A percentile compares a stretch with the other conserved stretches of the same genome.
Conservation (phyloP, 805 yeast species). For the Kuraishia floccosa region DNA sequence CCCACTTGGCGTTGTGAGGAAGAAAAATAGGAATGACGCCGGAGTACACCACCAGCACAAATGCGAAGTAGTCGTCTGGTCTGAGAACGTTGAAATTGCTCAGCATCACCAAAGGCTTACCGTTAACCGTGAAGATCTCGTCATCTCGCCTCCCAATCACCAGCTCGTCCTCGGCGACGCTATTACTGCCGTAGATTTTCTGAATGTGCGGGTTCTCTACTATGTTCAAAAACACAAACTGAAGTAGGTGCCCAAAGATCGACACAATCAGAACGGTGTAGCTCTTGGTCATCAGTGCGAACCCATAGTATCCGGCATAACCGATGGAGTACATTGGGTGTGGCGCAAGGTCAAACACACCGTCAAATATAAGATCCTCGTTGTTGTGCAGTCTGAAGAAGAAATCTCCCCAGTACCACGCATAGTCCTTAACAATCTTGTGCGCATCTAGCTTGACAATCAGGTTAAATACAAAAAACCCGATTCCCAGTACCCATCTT, state of each 20-base stretch:
- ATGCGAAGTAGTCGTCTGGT: constrained; percentile 46
- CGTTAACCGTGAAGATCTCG: constrained; percentile 7
- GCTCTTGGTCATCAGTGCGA: constrained; percentile 66
- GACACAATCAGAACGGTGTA: constrained; percentile 62
- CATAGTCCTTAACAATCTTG: constrained; percentile 78
- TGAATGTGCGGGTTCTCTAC: constrained; percentile 86
- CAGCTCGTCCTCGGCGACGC: constrained; percentile 3
- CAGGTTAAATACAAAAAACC: constrained; percentile 57
- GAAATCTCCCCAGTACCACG: constrained; percentile 95
- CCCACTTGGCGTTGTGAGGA: constrained; percentile 15
- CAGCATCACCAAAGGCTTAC: constrained; percentile 35
- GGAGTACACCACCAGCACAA: constrained; percentile 28
- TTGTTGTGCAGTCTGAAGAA: constrained; percentile 66
- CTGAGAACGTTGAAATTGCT: constrained; percentile 54
- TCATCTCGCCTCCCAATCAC: constrained; percentile 21
- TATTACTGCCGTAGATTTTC: constrained; percentile 51
- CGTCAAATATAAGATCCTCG: constrained; percentile 67
- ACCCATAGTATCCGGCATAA: constrained; percentile 78
- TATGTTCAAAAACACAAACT: constrained; percentile 59
- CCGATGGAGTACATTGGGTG: constrained; percentile 93
- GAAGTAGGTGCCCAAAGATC: constrained; percentile 63
- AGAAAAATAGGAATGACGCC: constrained; percentile 28
- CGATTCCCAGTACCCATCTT: constrained; percentile 47
- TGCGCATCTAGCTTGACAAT: constrained; percentile 88
- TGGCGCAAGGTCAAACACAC: constrained; percentile 82